Evolutionary conservation across 305 asterid genomes (phyloP).

Genomic region (Plantago lanceolata): DNA sequence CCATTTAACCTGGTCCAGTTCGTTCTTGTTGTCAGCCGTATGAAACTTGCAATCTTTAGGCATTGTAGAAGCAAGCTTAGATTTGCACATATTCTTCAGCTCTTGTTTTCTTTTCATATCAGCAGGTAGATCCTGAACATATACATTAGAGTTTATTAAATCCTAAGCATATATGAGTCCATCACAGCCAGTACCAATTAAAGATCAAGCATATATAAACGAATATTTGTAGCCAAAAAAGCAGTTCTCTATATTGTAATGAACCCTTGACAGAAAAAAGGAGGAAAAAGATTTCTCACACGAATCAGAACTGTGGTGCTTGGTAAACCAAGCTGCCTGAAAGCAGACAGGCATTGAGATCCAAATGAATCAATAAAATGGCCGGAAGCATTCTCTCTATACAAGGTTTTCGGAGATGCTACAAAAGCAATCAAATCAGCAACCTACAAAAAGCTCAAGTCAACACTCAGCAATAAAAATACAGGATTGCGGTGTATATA

Average conservation of each 20-base stretch:
- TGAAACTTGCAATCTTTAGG: too few species aligned
- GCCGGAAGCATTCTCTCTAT: slow-evolving; percentile 40
- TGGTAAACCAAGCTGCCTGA: slow-evolving; percentile 83
- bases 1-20: too few species aligned
- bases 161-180: not conserved
- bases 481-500: not conserved
- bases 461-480: slow-evolving; percentile 7
- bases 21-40: too few species aligned
- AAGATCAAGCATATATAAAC: not conserved
- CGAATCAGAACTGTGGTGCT: slow-evolving; percentile 86
- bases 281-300: slow-evolving; percentile 38
- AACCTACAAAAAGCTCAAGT: slow-evolving; percentile 42
- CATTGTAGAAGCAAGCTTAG: too few species aligned
- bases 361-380: slow-evolving; percentile 81
- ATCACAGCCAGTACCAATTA: too few species aligned
- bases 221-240: not conserved
- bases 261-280: not conserved
- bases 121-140: too few species aligned
- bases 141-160: not conserved
- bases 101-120: too few species aligned
- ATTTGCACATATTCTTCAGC: too few species aligned
- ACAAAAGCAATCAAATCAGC: slow-evolving; percentile 98
- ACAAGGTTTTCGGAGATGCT: slow-evolving; percentile 58
- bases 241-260: not conserved
- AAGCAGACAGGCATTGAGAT: slow-evolving; percentile 77